Evolutionary conservation across 2,329 filamentous ascomycete species (phyloP).

Genomic region (Aspergillus japonicus): DNA sequence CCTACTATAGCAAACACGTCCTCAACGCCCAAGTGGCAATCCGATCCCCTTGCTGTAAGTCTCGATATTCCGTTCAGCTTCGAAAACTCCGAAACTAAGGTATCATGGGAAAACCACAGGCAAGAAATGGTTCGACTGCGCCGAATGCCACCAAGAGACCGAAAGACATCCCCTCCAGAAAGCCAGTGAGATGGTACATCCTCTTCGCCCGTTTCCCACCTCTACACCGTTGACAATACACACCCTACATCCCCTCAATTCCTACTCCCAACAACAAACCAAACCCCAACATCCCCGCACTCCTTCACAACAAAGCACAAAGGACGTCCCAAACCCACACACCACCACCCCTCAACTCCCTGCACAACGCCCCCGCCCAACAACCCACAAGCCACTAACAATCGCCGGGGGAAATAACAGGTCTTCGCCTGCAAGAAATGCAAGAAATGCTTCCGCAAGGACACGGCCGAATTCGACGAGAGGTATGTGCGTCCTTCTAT

Average conservation of each 20-base stretch:
- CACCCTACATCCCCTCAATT: not conserved
- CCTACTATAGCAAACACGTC: slow-evolving; percentile 76
- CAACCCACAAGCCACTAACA: not conserved
- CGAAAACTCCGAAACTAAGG: too few relatives aligned
- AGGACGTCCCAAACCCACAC: not conserved
- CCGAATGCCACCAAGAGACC: slow-evolving; percentile 84
- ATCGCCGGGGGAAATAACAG: slow-evolving; percentile 35
- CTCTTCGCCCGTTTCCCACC: too few relatives aligned
- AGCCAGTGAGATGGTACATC: slow-evolving; percentile 71
- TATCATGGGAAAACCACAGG: slow-evolving; percentile 51
- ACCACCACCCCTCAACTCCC: not conserved
- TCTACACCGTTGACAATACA: too few relatives aligned
- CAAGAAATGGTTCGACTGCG: slow-evolving; percentile 98
- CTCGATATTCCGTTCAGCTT: not conserved
- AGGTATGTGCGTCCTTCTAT: slow-evolving; percentile 41
- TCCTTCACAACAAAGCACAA: too few relatives aligned
- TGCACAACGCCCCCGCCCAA: not conserved
- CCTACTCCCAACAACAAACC: not conserved
- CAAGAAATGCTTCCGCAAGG: slow-evolving; percentile 96
- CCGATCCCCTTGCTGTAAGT: slow-evolving; percentile 89
- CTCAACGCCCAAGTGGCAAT: slow-evolving; percentile 97
- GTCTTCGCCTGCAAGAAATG: slow-evolving; percentile 96
- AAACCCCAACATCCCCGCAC: not conserved
- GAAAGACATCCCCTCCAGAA: slow-evolving; percentile 75
- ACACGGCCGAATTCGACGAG: slow-evolving; percentile 88